A percentile compares a stretch with the other conserved stretches of the same genome.
Conservation (phyloP, 208 protist genomes). For the Porcisia deanei region DNA sequence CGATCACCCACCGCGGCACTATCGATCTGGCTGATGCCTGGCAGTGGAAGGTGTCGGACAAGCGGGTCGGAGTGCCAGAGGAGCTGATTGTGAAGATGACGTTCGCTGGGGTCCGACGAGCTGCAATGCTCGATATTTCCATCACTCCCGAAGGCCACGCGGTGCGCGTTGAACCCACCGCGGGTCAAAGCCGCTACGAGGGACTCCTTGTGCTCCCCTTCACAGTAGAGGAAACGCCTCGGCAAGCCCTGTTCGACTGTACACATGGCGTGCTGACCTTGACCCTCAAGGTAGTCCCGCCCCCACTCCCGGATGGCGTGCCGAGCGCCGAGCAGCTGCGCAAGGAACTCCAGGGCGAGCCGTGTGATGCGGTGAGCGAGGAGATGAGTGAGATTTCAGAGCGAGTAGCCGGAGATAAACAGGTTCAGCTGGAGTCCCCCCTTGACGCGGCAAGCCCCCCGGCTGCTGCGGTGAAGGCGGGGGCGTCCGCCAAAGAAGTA, state of each 20-base stretch:
- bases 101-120: constrained; percentile 55
- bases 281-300: constrained; percentile 72
- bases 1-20: constrained; percentile 73
- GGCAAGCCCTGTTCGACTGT: constrained; percentile 70
- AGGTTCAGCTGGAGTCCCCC: background rate
- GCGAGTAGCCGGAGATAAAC: background rate
- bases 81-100: constrained; percentile 78
- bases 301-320: constrained; percentile 34
- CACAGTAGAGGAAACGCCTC: constrained; percentile 64
- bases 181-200: constrained; percentile 41
- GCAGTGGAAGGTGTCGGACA: constrained; percentile 76
- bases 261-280: constrained; percentile 58
- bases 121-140: constrained; percentile 60
- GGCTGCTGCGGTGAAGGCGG: background rate
- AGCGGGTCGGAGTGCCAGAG: constrained; percentile 77
- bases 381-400: background rate
- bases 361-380: constrained; percentile 3
- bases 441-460: background rate
- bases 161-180: constrained; percentile 52
- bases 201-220: constrained; percentile 79
- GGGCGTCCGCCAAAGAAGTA: background rate
- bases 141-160: constrained; percentile 58
- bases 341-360: constrained; percentile 14
- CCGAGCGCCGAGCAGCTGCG: constrained; percentile 48
- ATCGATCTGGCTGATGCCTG: constrained; percentile 82